Conservation (phyloP, 768 basidiomycete genomes). For the Boletus bicolor region DNA sequence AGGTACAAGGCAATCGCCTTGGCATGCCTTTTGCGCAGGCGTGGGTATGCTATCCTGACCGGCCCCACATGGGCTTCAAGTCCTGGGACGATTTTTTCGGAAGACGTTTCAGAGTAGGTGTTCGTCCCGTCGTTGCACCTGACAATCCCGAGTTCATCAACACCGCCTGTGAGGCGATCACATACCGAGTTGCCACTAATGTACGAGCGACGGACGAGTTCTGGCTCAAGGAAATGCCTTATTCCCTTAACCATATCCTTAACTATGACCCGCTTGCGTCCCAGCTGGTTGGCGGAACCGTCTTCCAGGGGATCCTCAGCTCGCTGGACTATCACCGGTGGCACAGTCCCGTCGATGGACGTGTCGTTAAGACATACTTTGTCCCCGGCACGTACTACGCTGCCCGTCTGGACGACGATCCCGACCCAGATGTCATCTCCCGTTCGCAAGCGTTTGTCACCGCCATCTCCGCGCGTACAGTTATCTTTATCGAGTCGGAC, state of each 20-base stretch:
- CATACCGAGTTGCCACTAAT: constrained; percentile 39
- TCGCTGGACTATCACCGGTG: constrained; percentile 33
- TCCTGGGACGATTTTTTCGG: constrained; percentile 60
- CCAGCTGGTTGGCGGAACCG: constrained; percentile 47
- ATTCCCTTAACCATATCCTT: constrained; percentile 57
- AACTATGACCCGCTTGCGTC: constrained; percentile 37
- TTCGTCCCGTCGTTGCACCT: constrained; percentile 38
- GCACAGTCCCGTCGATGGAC: constrained; percentile 55
- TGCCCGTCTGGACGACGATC: constrained; percentile 28
- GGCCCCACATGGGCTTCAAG: constrained; percentile 42
- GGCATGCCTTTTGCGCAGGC: constrained; percentile 35
- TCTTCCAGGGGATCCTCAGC: constrained; percentile 57
- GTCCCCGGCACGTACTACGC: constrained; percentile 55
- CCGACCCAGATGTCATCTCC: constrained; percentile 21
- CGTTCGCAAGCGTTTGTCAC: constrained; percentile 35
- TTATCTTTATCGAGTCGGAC: constrained; percentile 59
- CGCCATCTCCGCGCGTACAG: constrained; percentile 47
- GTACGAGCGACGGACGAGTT: constrained; percentile 46
- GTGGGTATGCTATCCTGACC: constrained; percentile 41
- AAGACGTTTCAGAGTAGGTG: constrained; percentile 36
- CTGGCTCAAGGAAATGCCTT: constrained; percentile 61
- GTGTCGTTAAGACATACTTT: constrained; percentile 37
- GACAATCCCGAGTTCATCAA: constrained; percentile 37
- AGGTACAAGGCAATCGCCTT: constrained; percentile 10
- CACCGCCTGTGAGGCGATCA: constrained; percentile 53